phyloP scores from a whole-genome alignment of 768 basidiomycete genomes.

The Trichaptum fuscoviolaceum region DNA sequence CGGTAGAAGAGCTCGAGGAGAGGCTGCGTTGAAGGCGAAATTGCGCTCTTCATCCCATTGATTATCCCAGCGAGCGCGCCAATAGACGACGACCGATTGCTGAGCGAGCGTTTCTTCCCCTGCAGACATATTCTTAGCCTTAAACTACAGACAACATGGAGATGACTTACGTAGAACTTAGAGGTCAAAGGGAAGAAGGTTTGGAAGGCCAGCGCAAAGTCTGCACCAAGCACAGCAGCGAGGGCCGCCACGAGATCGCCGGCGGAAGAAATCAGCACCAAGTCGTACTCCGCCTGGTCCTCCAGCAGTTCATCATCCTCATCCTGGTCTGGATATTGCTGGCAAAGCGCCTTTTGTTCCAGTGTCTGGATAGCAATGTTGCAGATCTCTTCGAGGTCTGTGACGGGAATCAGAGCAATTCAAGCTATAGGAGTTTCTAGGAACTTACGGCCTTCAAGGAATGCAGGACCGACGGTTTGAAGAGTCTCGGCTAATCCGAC shows the following conservation, averaged over 20 bases:
- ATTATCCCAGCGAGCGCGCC: constrained; percentile 96
- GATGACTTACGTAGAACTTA: constrained; percentile 78
- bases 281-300: constrained; percentile 94
- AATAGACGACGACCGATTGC: constrained; percentile 89
- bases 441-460: constrained; percentile 70
- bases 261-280: constrained; percentile 89
- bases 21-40: constrained; percentile 79
- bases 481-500: constrained; percentile 87
- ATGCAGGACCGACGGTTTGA: constrained; percentile 84
- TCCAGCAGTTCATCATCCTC: constrained; percentile 81
- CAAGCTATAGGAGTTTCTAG: constrained; percentile 5
- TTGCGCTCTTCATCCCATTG: constrained; percentile 79
- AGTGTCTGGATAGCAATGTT: constrained; percentile 79
- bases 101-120: constrained; percentile 82
- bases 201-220: constrained; percentile 76
- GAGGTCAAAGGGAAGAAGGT: constrained; percentile 87
- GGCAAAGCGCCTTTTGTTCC: constrained; percentile 92
- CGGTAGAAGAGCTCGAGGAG: constrained; percentile 81
- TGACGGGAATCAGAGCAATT: constrained; percentile 5
- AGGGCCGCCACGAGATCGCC: constrained; percentile 90
- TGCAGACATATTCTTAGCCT: constrained; percentile 24
- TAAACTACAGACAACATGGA: neutral
- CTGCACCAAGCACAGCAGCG: constrained; percentile 77
- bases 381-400: constrained; percentile 75
- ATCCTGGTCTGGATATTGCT: constrained; percentile 92